A percentile compares a stretch with the other conserved stretches of the same genome.
phyloP scores from a whole-genome alignment of 2,329 filamentous ascomycete genomes.

The Penicillium sumatraense region DNA sequence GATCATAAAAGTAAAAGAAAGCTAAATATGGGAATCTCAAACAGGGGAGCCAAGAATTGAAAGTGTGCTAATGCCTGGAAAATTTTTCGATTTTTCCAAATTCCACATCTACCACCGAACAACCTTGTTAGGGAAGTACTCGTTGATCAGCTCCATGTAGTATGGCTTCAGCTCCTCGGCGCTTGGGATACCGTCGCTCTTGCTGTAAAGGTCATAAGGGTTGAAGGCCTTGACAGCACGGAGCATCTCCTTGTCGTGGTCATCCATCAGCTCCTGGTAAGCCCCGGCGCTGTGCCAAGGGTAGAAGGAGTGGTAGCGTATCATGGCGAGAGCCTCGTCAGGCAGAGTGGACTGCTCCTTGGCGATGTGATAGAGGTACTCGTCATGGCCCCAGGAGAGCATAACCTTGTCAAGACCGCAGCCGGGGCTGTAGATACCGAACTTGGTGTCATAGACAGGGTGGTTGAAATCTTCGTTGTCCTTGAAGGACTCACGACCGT shows the following conservation, averaged over 20 bases:
- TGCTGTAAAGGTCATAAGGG: slow-evolving; percentile 89
- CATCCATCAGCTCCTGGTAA: slow-evolving; percentile 81
- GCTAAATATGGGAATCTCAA: slow-evolving; percentile 27
- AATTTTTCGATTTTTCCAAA: not conserved
- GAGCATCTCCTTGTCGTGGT: slow-evolving; percentile 79
- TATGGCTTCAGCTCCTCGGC: slow-evolving; percentile 80
- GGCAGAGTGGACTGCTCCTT: slow-evolving; percentile 81
- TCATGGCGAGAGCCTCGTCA: slow-evolving; percentile 85
- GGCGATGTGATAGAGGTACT: slow-evolving; percentile 73
- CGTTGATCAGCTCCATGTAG: slow-evolving; percentile 74
- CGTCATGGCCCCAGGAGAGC: slow-evolving; percentile 76
- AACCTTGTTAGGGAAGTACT: slow-evolving; percentile 71
- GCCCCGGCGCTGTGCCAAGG: slow-evolving; percentile 85
- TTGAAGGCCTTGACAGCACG: slow-evolving; percentile 85
- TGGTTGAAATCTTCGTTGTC: slow-evolving; percentile 75
- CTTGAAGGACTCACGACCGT: slow-evolving; percentile 72
- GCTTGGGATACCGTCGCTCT: slow-evolving; percentile 79
- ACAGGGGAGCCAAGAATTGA: slow-evolving; percentile 6
- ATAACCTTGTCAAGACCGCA: slow-evolving; percentile 87
- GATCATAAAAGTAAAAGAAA: slow-evolving; percentile 8
- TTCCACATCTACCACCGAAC: slow-evolving; percentile 65
- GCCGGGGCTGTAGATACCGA: slow-evolving; percentile 78
- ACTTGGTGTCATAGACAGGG: slow-evolving; percentile 72
- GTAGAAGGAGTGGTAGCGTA: slow-evolving; percentile 91
- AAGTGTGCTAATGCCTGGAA: slow-evolving; percentile 2